Percentiles rank a stretch among this genome's conserved stretches.
phyloP scores from a whole-genome alignment of 2,329 filamentous ascomycete species.

The Ciborinia camelliae region DNA sequence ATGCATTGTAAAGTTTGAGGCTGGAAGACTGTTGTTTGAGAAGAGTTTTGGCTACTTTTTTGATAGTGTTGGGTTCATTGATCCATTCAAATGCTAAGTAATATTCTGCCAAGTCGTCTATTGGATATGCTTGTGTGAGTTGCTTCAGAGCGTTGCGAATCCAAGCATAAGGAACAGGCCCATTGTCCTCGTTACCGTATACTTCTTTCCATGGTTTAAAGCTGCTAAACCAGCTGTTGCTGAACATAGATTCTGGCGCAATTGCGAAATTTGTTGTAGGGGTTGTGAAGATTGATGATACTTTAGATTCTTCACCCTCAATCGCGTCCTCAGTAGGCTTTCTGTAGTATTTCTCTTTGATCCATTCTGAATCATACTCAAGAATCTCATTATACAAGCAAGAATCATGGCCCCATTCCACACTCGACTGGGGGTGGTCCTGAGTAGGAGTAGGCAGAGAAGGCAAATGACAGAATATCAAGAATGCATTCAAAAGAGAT shows the following conservation, averaged over 20 bases:
- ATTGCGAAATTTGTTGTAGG: constrained; percentile 27
- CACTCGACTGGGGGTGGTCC: constrained; percentile 30
- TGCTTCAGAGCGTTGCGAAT: constrained; percentile 54
- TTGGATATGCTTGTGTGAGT: constrained; percentile 47
- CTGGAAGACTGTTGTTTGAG: constrained; percentile 66
- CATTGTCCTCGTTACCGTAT: constrained; percentile 24
- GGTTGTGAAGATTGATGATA: constrained; percentile 27
- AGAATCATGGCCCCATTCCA: constrained; percentile 47
- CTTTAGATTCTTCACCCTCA: constrained; percentile 27
- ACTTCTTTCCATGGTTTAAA: constrained; percentile 25
- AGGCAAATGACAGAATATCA: constrained; percentile 65
- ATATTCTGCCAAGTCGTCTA: constrained; percentile 62
- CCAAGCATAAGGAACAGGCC: constrained; percentile 41
- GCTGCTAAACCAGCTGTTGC: constrained; percentile 26
- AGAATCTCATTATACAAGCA: constrained; percentile 48
- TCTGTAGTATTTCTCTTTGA: constrained; percentile 18
- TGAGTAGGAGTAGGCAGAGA: constrained; percentile 39
- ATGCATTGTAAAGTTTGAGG: constrained; percentile 71
- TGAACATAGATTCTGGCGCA: constrained; percentile 54
- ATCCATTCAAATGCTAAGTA: constrained; percentile 63
- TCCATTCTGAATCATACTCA: constrained; percentile 27
- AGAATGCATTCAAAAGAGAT: constrained; percentile 64
- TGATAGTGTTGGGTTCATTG: constrained; percentile 53
- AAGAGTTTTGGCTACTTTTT: constrained; percentile 68
- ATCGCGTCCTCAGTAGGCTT: neutral